A percentile compares a stretch with the other conserved stretches of the same genome.
Evolutionary conservation across 176 grass and related monocot species (phyloP).

Genomic region (Oryza punctata): DNA sequence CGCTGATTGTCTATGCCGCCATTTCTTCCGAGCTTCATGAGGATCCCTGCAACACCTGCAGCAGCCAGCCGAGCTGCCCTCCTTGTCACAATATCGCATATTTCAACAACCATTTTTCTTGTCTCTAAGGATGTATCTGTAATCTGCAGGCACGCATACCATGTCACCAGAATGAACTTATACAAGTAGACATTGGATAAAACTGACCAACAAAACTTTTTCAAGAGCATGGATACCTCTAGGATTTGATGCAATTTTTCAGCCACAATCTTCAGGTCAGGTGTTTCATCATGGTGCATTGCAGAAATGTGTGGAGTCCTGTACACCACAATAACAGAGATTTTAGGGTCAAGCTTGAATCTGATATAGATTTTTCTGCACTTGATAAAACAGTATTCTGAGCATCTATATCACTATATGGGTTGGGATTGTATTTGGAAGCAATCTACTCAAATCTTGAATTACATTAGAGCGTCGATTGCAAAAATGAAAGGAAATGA

Average conservation of each 20-base stretch:
- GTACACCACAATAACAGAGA: not conserved
- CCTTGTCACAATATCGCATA: conserved; percentile 66
- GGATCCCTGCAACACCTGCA: conserved; percentile 77
- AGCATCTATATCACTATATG: no score
- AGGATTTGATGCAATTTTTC: conserved; percentile 61
- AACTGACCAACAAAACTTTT: no score
- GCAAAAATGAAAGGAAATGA: not conserved
- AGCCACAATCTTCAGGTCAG: conserved; percentile 60
- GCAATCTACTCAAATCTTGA: not conserved
- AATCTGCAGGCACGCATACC: conserved; percentile 41
- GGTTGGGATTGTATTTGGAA: conserved; percentile 4
- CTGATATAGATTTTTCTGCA: not conserved
- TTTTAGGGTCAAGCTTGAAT: not conserved
- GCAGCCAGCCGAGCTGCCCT: conserved; percentile 70
- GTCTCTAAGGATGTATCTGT: conserved; percentile 48
- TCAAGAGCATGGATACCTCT: conserved; percentile 16
- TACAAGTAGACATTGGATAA: no score
- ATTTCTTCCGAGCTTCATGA: conserved; percentile 74
- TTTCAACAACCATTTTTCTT: conserved; percentile 58
- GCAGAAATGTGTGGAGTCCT: conserved; percentile 71
- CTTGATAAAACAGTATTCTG: not conserved
- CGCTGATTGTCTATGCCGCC: conserved; percentile 32
- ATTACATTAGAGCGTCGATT: not conserved
- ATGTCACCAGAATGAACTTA: no score
- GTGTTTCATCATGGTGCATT: conserved; percentile 71